Evolutionary conservation across 2,329 filamentous ascomycete species (phyloP), one percentile per base, ranked within the genome.

Genomic region (Colletotrichum incanum): DNA sequence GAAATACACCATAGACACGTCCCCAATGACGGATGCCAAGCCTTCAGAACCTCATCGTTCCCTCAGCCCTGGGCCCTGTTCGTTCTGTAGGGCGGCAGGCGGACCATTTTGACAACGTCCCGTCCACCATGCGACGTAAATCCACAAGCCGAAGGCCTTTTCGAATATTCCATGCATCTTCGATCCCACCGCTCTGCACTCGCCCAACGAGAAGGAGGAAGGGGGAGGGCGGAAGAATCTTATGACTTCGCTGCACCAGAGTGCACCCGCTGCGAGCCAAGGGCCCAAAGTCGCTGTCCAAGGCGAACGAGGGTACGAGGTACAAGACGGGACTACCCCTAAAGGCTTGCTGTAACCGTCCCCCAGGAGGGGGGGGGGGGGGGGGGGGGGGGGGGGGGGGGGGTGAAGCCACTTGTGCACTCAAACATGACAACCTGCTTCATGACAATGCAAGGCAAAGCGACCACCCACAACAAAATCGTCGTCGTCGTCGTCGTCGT

Each of bases 1-100:
- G 43, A 45, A 72, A 63, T 47, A 63, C 45, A 67, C 58, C 66
- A 62, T 23, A 64, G 45, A 68, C 58, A 52, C 65, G 69, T 68
- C 69, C 69, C 69, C 52, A 69, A 72, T 69, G 65, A 72, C 69
- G 69, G 59, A 72, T 64, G 69, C 69, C 69, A 72, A 72, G 69
- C 62, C 69, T 72, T 69, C 69, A 72, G 26, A 69, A 69, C 69
- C 65, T 72, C 69, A 60, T 54, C 58, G 59, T 69, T 68, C 56
- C 69, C 65, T 72, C 69, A 72, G 69, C 69, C 69, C 69, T 64
- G 69, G 59, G 69, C 69, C 69, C 69, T 72, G 69, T 59, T 72
- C 50, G 43, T 43, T 63, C 65, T 69, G 59, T 72, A 72, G 65
- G 69, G 65, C 69, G 59, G 69, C 43, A 66, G 58, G 65, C 69